A percentile compares a stretch with the other conserved stretches of the same genome.
Evolutionary conservation across 441 rosid genomes (phyloP).

Genomic region (Eugenia klotzschiana): DNA sequence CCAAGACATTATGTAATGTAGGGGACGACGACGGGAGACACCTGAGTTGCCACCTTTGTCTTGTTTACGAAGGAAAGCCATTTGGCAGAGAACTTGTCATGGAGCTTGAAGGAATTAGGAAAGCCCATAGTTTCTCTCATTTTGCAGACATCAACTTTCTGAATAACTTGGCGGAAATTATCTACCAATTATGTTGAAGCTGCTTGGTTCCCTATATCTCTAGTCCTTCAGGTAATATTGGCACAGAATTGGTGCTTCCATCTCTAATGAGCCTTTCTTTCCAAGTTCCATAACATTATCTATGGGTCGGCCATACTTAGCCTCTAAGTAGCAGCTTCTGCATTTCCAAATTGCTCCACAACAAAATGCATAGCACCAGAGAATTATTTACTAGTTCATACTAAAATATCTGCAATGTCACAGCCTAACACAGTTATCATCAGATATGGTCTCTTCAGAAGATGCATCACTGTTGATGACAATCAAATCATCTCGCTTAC

Average conservation of each 20-base stretch:
- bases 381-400: neutral
- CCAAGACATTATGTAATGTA: conserved; percentile 3
- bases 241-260: neutral
- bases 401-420: neutral
- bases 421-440: conserved; percentile 11
- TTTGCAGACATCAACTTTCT: neutral
- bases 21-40: conserved; percentile 2
- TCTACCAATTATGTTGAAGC: neutral
- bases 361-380: neutral
- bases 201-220: neutral
- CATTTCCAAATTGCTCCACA: neutral
- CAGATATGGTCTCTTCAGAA: conserved; percentile 44
- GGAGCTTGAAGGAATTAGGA: neutral
- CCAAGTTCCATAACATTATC: neutral
- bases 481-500: conserved; percentile 13
- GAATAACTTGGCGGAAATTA: neutral
- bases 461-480: conserved; percentile 29
- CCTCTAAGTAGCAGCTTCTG: neutral
- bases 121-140: neutral
- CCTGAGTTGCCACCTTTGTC: conserved; percentile 9
- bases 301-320: neutral
- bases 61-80: neutral
- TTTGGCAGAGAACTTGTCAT: neutral
- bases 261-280: neutral
- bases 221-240: neutral